phyloP scores from a whole-genome alignment of 176 grass and related monocot genomes.

The maize (Zea mays) region Zm-B73-REFERENCE-NAM-5.0 NC_050097.1:229948501-229949000 shows the following conservation, averaged over 20 bases:
- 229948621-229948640: background rate
- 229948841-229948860: background rate
- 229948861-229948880: background rate
- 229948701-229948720: background rate
- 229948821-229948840: background rate
- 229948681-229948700: constrained; percentile 19
- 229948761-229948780: constrained; percentile 12
- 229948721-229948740: background rate
- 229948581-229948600: constrained; percentile 17
- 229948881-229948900: constrained; percentile 1
- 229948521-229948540: constrained; percentile 1
- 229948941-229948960: too few relatives aligned
- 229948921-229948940: too few relatives aligned
- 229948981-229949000: too few relatives aligned
- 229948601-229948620: background rate
- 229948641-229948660: constrained; percentile 24
- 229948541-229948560: background rate
- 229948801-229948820: background rate
- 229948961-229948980: too few relatives aligned
- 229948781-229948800: background rate
- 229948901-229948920: constrained; percentile 17
- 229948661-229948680: background rate
- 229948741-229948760: constrained; percentile 5
- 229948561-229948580: background rate
- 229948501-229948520: background rate